A percentile compares a stretch with the other conserved stretches of the same genome.
phyloP scores from a whole-genome alignment of 805 yeast genomes.

The Blastobotrys peoriensis region DNA sequence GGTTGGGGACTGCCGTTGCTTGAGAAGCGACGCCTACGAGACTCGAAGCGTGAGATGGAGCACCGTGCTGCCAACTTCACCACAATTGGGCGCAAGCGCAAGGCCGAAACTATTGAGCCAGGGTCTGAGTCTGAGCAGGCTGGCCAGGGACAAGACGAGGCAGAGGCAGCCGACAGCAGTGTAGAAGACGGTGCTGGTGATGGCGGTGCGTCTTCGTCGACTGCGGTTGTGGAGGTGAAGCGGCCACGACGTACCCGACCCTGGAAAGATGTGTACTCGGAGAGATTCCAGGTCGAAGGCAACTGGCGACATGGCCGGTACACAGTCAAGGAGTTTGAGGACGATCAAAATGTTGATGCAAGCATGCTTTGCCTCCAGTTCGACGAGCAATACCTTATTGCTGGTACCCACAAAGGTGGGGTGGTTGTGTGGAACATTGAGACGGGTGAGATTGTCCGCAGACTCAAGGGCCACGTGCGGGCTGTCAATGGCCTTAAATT shows the following conservation, averaged over 20 bases:
- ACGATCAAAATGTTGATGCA: constrained; percentile 40
- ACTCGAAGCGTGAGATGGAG: constrained; percentile 27
- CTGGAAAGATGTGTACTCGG: constrained; percentile 93
- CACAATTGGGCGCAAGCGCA: constrained; percentile 1
- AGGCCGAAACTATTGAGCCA: constrained; percentile 1
- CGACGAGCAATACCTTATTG: constrained; percentile 70
- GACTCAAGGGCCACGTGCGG: constrained; percentile 81
- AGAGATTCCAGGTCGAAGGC: constrained; percentile 82
- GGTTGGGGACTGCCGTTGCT: constrained; percentile 98
- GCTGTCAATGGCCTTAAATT: constrained; percentile 83
- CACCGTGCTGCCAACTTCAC: constrained; percentile 20
- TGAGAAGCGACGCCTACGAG: constrained; percentile 57
- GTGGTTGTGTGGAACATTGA: constrained; percentile 90
- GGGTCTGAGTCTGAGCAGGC: background rate
- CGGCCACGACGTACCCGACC: constrained; percentile 52
- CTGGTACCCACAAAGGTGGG: constrained; percentile 89
- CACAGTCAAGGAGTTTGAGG: constrained; percentile 56
- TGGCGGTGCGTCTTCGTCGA: background rate
- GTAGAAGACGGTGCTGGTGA: background rate
- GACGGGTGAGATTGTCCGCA: constrained; percentile 67
- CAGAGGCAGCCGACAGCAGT: background rate
- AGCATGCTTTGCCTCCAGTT: constrained; percentile 80
- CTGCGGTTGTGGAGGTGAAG: background rate
- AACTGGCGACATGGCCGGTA: constrained; percentile 90
- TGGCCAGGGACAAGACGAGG: background rate